Percentiles rank a stretch among this genome's conserved stretches.
Evolutionary conservation across 2,329 filamentous ascomycete genomes (phyloP).

Genomic region (Colletotrichum godetiae): DNA sequence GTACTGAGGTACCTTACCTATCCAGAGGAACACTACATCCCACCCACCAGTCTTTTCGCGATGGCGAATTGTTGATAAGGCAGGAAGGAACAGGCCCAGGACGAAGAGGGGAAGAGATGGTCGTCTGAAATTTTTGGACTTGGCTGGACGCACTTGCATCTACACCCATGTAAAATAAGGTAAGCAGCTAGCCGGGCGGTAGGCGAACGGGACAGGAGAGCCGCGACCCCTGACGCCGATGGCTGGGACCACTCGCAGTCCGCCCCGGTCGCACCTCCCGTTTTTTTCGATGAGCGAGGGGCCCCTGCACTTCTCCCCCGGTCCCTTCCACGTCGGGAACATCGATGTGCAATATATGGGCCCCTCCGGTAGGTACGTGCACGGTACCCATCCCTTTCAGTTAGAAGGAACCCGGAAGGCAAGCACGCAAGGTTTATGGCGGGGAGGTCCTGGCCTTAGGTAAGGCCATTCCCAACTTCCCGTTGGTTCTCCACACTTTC

Average conservation of each 20-base stretch:
- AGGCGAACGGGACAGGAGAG: conserved; percentile 29
- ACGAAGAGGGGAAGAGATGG: background rate
- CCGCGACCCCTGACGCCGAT: conserved; percentile 22
- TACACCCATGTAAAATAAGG: conserved; percentile 10
- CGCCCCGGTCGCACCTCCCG: background rate
- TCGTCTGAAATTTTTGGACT: background rate
- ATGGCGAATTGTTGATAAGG: background rate
- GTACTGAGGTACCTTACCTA: too few species aligned
- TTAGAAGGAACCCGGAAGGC: background rate
- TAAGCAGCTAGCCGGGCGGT: conserved; percentile 18
- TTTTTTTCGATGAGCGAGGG: background rate
- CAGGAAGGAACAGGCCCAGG: background rate
- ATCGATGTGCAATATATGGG: background rate
- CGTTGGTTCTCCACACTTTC: background rate
- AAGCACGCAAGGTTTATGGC: too few species aligned
- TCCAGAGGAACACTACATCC: too few species aligned
- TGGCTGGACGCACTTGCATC: background rate
- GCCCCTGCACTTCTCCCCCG: background rate
- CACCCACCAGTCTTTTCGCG: background rate
- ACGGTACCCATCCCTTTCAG: background rate
- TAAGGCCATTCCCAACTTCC: background rate
- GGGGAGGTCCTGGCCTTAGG: background rate
- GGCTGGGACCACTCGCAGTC: conserved; percentile 10
- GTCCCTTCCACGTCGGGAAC: background rate
- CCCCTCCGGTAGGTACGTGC: background rate